phyloP scores from a whole-genome alignment of 208 protist genomes.

The Acanthamoeba rhysodes region DNA sequence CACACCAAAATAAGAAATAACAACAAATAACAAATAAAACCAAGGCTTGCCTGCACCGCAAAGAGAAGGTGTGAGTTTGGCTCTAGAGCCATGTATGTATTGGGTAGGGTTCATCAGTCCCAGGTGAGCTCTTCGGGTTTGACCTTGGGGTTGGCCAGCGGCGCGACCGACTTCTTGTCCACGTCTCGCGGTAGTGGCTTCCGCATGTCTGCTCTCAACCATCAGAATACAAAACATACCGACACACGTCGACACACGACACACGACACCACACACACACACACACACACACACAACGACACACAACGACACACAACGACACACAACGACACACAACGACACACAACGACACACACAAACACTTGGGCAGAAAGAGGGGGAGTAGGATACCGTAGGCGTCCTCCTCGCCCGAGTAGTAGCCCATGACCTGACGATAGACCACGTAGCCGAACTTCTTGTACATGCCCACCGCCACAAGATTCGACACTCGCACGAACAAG shows the following conservation, averaged over 20 bases:
- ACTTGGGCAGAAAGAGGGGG: neutral
- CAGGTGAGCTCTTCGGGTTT: conserved; percentile 60
- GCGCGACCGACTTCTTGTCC: conserved; percentile 91
- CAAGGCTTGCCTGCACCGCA: too few species aligned
- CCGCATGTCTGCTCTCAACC: conserved; percentile 98
- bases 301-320: too few species aligned
- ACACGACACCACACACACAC: too few species aligned
- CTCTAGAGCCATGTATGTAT: too few species aligned
- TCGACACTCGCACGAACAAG: conserved; percentile 98
- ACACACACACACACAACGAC: too few species aligned
- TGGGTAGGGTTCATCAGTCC: too few species aligned
- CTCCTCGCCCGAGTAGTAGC: conserved; percentile 94
- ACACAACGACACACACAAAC: neutral
- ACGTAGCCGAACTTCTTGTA: conserved; percentile 98
- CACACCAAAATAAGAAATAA: too few species aligned
- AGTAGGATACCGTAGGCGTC: conserved; percentile 88
- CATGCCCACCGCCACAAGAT: conserved; percentile 98
- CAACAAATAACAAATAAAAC: too few species aligned
- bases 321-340: too few species aligned
- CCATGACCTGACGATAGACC: conserved; percentile 95
- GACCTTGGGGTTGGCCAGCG: conserved; percentile 82
- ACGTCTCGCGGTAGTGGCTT: conserved; percentile 96
- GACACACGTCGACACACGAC: conserved; percentile 78
- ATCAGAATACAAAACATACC: conserved; percentile 76
- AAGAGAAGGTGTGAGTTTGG: too few species aligned